phyloP scores from a whole-genome alignment of 2,329 filamentous ascomycete species.

The Lecanicillium sp. region DNA sequence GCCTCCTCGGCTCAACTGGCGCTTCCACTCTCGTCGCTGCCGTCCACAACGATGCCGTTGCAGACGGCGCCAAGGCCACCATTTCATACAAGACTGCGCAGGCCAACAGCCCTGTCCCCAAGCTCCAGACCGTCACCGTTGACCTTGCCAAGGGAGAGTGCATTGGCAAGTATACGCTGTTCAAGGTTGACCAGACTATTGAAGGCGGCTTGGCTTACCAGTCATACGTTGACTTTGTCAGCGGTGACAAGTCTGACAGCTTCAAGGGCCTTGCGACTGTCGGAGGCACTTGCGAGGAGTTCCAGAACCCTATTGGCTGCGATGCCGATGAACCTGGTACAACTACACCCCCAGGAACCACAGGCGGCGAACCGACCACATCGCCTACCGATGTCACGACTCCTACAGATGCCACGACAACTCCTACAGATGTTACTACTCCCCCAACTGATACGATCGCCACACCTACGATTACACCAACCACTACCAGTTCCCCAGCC shows the following conservation, averaged over 20 bases:
- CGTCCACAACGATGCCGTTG: constrained; percentile 39
- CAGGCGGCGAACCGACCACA: too few relatives aligned
- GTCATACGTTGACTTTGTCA: constrained; percentile 37
- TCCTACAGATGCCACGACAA: constrained; percentile 2
- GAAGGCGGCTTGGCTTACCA: constrained; percentile 36
- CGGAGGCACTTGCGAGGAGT: constrained; percentile 34
- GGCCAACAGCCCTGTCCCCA: constrained; percentile 33
- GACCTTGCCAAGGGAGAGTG: constrained; percentile 35
- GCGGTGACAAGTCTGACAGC: constrained; percentile 32
- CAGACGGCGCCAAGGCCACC: constrained; percentile 30
- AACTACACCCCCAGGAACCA: too few relatives aligned
- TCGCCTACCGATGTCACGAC: constrained; percentile 1
- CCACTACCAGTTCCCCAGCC: not conserved
- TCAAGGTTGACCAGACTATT: constrained; percentile 33
- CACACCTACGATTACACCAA: constrained; percentile 9
- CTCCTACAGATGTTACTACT: not conserved
- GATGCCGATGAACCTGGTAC: constrained; percentile 8
- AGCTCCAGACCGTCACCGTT: constrained; percentile 28
- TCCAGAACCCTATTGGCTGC: constrained; percentile 26
- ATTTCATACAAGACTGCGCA: constrained; percentile 36
- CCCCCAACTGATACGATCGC: constrained; percentile 8
- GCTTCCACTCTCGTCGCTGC: constrained; percentile 37
- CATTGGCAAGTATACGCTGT: constrained; percentile 41
- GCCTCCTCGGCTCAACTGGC: constrained; percentile 35
- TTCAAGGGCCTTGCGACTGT: constrained; percentile 41